Evolutionary conservation across 495 filamentous ascomycete genomes (phyloP), one percentile per base, ranked within the genome.

Genomic region (Podospora didyma): DNA sequence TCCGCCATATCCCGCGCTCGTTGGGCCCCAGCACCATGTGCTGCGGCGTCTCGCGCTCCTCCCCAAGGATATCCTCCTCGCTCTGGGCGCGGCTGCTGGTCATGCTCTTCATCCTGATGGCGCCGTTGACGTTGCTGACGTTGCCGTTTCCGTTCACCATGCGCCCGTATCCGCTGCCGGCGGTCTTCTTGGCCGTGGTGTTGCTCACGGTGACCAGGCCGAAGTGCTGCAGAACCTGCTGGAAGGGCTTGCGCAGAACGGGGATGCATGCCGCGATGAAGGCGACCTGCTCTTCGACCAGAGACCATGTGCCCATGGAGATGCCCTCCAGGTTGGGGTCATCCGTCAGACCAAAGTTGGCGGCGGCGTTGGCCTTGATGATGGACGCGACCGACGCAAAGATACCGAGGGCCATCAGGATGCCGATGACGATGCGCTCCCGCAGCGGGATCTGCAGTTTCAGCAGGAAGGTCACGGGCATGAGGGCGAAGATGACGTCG

Each of bases 221-320:
- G 17, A 57, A 34, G 26, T 42, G 24, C 42, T 20, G 20, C 14
- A 62, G 56, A 21, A 58, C 45, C 44, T 22, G 24, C 59, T 62
- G 54, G 37, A 62, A 58, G 10, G 55, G 59, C 39, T 35, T 28
- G 24, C 59, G 50, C 50, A 62, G 35, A 37, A 34, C 46, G 20
- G 59, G 59, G 19, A 62, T 46, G 59, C 59, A 62, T 6, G 59
- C 59, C 7, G 54, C 54, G 17, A 62, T 58, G 51, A 62, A 62
- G 20, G 59, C 59, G 10, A 62, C 51, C 37, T 62, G 59, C 50
- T 58, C 54, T 51, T 62, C 59, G 42, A 62, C 49, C 6, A 53
- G 3, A 3, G 59, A 58, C 59, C 59, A 62, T 16, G 46, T 54
- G 26, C 59, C 59, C 34, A 62, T 46, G 44, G 28, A 19, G 46